Conservation (phyloP, 2,329 filamentous ascomycete species). For the Corynespora cassiicola region DNA sequence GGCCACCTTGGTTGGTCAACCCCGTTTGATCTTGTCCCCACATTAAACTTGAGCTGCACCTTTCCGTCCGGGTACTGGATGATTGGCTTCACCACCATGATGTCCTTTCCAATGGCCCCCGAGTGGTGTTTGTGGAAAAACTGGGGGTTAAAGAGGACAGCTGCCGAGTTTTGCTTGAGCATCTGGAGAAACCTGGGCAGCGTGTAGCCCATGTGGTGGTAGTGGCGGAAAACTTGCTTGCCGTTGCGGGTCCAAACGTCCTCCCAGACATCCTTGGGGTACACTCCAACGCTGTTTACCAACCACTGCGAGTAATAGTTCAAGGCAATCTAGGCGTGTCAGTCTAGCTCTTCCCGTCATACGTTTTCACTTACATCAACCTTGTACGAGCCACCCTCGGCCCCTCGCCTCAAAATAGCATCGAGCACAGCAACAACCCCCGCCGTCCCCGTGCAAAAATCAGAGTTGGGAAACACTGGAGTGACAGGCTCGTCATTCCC, state of each 20-base stretch:
- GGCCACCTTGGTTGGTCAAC: slow-evolving; percentile 58
- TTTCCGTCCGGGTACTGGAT: slow-evolving; percentile 41
- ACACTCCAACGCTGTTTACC: slow-evolving; percentile 36
- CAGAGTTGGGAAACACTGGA: slow-evolving; percentile 53
- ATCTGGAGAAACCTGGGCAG: slow-evolving; percentile 51
- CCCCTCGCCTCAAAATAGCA: slow-evolving; percentile 48
- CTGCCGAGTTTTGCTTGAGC: slow-evolving; percentile 46
- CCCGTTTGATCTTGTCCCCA: slow-evolving; percentile 60
- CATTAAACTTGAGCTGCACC: slow-evolving; percentile 51
- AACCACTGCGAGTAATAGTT: slow-evolving; percentile 49
- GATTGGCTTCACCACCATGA: slow-evolving; percentile 54
- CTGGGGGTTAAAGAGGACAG: slow-evolving; percentile 52
- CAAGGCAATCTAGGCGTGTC: slow-evolving; percentile 31
- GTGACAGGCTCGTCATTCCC: slow-evolving; percentile 54
- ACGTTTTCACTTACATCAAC: slow-evolving; percentile 46
- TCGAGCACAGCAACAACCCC: slow-evolving; percentile 51
- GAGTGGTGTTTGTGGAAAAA: slow-evolving; percentile 57
- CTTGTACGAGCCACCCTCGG: slow-evolving; percentile 49
- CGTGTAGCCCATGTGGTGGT: slow-evolving; percentile 55
- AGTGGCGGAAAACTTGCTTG: slow-evolving; percentile 57
- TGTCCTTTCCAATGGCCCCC: slow-evolving; percentile 45
- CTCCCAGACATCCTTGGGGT: slow-evolving; percentile 54
- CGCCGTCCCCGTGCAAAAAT: slow-evolving; percentile 54
- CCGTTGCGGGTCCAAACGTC: slow-evolving; percentile 56
- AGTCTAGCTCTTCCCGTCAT: background rate